Conservation (phyloP, 2,329 filamentous ascomycete species). For the Sporothrix luriei region DNA sequence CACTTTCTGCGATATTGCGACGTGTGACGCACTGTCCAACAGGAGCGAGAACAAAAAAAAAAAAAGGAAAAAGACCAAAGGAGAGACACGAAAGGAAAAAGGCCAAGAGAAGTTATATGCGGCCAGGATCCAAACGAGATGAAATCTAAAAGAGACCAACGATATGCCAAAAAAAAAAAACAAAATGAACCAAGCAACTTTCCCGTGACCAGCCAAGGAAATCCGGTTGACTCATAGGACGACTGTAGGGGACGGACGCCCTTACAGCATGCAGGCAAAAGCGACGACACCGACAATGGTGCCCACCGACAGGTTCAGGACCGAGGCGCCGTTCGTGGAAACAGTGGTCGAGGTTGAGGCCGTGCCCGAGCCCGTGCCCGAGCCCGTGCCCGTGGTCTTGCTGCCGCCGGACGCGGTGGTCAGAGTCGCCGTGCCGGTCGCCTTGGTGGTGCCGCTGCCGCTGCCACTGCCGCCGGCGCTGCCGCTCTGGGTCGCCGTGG, state of each 20-base stretch:
- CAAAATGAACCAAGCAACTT: background rate
- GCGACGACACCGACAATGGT: conserved; percentile 15
- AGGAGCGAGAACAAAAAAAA: background rate
- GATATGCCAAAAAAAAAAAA: background rate
- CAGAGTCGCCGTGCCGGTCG: background rate
- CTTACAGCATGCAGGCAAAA: conserved; percentile 19
- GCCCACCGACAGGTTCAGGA: conserved; percentile 22
- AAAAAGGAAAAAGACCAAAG: background rate
- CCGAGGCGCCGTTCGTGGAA: background rate
- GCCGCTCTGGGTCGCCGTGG: conserved; percentile 33
- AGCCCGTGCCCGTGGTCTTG: background rate
- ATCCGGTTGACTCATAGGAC: background rate
- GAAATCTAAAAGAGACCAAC: background rate
- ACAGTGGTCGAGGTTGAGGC: background rate
- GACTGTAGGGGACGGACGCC: background rate
- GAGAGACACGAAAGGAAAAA: conserved; percentile 15
- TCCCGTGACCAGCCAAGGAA: conserved; percentile 9
- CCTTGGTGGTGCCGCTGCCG: background rate
- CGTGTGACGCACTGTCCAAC: background rate
- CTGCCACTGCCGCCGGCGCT: background rate
- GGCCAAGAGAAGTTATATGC: background rate
- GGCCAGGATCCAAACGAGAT: background rate
- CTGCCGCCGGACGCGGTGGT: background rate
- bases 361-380: background rate
- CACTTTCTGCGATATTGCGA: background rate